Conservation (phyloP, 805 yeast species). For the Candida vartiovaarae region DNA sequence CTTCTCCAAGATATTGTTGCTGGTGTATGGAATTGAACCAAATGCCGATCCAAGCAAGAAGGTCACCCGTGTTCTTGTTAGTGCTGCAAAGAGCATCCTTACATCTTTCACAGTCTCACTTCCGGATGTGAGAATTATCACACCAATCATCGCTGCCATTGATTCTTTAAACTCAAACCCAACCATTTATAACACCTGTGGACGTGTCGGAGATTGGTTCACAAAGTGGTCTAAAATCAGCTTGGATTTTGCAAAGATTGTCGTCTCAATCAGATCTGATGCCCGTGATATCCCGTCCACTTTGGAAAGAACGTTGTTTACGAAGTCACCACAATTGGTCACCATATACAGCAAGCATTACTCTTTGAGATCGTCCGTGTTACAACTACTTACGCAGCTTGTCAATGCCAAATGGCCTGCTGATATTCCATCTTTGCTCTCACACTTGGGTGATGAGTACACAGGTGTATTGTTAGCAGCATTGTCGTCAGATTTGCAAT, state of each 20-base stretch:
- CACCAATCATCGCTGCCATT: constrained; percentile 46
- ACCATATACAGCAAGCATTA: constrained; percentile 46
- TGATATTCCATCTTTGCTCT: constrained; percentile 70
- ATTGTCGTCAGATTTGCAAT: constrained; percentile 52
- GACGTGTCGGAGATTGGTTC: constrained; percentile 40
- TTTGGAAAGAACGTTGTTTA: constrained; percentile 56
- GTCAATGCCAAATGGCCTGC: constrained; percentile 50
- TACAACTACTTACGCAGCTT: constrained; percentile 50
- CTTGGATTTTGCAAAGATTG: constrained; percentile 47
- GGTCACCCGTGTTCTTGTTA: constrained; percentile 43
- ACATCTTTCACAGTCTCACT: constrained; percentile 49
- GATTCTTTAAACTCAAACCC: constrained; percentile 36
- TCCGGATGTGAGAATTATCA: constrained; percentile 44
- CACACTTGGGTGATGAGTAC: constrained; percentile 66
- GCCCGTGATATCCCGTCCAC: constrained; percentile 47
- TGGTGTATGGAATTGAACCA: constrained; percentile 49
- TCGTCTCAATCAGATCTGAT: constrained; percentile 51
- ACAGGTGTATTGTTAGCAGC: constrained; percentile 55
- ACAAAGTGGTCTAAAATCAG: constrained; percentile 42
- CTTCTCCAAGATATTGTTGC: constrained; percentile 46
- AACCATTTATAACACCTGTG: constrained; percentile 32
- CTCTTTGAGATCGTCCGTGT: constrained; percentile 40
- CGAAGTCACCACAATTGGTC: constrained; percentile 48
- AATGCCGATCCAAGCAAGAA: constrained; percentile 28
- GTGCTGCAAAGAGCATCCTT: constrained; percentile 44